Conservation (phyloP, 2,329 filamentous ascomycete species). For the Ophiocordyceps robertsii region DNA sequence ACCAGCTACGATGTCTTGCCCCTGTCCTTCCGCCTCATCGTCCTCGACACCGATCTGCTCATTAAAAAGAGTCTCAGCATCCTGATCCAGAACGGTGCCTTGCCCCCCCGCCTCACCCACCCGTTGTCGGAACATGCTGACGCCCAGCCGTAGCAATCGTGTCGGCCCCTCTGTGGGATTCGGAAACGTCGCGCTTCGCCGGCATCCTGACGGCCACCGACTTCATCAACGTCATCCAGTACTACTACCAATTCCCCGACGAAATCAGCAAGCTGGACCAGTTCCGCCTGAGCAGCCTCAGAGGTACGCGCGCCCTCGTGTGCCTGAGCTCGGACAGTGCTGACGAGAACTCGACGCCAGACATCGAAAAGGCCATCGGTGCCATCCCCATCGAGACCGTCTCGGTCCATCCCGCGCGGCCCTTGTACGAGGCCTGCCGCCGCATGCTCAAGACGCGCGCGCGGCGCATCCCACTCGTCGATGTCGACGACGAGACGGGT, state of each 20-base stretch:
- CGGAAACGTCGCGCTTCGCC: conserved; percentile 80
- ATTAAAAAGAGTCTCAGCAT: conserved; percentile 97
- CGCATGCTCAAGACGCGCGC: conserved; percentile 90
- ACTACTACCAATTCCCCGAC: conserved; percentile 95
- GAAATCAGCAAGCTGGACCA: conserved; percentile 83
- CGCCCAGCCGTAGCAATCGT: conserved; percentile 61
- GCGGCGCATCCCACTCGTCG: conserved; percentile 84
- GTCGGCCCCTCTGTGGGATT: conserved; percentile 94
- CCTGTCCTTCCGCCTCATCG: conserved; percentile 86
- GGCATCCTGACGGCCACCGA: conserved; percentile 91
- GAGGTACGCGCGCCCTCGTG: conserved; percentile 44
- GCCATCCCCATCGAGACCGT: conserved; percentile 86
- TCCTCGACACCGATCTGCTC: conserved; percentile 86
- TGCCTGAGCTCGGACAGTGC: neutral
- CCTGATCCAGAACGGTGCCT: conserved; percentile 80
- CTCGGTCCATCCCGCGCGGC: conserved; percentile 81
- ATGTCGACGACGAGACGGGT: conserved; percentile 86
- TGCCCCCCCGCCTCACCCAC: neutral
- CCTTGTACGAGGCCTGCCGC: conserved; percentile 88
- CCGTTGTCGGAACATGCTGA: neutral
- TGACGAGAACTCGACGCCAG: conserved; percentile 29
- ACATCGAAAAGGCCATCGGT: conserved; percentile 89
- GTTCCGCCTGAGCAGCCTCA: conserved; percentile 80
- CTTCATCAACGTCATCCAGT: conserved; percentile 97
- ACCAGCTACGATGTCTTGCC: conserved; percentile 97